Evolutionary conservation across 768 basidiomycete genomes (phyloP).

Genomic region (Lentinula sp.): DNA sequence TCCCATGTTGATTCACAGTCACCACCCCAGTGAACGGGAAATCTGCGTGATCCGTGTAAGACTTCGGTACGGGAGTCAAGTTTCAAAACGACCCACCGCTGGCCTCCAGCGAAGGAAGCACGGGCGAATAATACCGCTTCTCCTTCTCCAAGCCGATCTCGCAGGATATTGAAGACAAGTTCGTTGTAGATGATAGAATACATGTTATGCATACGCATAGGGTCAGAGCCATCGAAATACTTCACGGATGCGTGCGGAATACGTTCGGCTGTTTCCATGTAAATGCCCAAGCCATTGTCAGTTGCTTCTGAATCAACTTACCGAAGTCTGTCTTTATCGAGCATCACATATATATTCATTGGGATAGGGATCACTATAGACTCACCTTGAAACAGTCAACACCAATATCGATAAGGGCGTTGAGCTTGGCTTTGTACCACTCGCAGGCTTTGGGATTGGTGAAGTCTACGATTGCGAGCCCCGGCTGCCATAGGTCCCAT

Average conservation of each 20-base stretch:
- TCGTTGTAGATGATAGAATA: conserved; percentile 68
- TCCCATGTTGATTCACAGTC: conserved; percentile 75
- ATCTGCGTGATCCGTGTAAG: conserved; percentile 17
- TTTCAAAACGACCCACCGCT: conserved; percentile 31
- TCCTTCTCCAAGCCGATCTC: conserved; percentile 51
- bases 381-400: conserved; percentile 56
- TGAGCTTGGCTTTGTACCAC: conserved; percentile 50
- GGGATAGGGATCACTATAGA: not conserved
- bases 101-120: conserved; percentile 62
- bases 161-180: conserved; percentile 57
- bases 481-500: conserved; percentile 66
- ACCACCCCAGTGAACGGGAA: conserved; percentile 59
- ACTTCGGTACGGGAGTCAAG: not conserved
- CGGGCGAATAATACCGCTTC: conserved; percentile 69
- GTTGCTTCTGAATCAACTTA: not conserved
- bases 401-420: conserved; percentile 44
- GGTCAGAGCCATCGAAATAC: conserved; percentile 64
- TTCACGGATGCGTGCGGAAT: conserved; percentile 61
- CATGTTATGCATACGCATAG: conserved; percentile 66
- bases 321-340: conserved; percentile 61
- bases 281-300: not conserved
- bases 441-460: conserved; percentile 47
- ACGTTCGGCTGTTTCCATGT: conserved; percentile 33
- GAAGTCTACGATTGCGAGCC: conserved; percentile 57
- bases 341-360: not conserved